These are phyloP conservation scores for Pulveroboletus sp. DNA, from an alignment of 768 basidiomycete genomes.

Conservation along the genomic window DNA sequence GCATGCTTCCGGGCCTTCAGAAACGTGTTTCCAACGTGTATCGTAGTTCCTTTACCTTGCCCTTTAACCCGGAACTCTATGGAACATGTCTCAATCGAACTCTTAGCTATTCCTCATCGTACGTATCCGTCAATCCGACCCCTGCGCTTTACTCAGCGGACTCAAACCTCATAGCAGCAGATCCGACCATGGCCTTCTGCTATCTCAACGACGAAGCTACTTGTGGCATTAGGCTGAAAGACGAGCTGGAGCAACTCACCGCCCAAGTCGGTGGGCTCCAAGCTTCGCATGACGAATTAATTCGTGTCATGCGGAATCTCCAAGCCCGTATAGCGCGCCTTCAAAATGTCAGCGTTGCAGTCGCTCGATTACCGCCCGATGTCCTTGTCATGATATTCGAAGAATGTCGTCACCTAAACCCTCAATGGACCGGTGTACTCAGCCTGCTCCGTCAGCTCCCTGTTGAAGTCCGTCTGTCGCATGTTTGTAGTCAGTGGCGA, in stretches of 20 bases:
- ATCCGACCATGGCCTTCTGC: slow-evolving; percentile 20
- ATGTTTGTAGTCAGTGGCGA: slow-evolving; percentile 34
- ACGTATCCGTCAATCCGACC: slow-evolving; percentile 4
- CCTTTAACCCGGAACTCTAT: slow-evolving; percentile 25
- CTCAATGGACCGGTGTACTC: slow-evolving; percentile 31
- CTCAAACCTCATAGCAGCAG: slow-evolving; percentile 2
- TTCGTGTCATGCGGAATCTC: slow-evolving; percentile 23
- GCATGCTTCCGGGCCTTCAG: slow-evolving; percentile 9
- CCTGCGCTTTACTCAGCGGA: slow-evolving; percentile 3
- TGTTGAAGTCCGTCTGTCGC: slow-evolving; percentile 31
- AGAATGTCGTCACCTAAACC: slow-evolving; percentile 28
- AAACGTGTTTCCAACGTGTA: slow-evolving; percentile 31
- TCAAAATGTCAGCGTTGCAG: slow-evolving; percentile 27
- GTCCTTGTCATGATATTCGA: slow-evolving; percentile 31
- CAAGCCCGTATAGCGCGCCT: slow-evolving; percentile 29
- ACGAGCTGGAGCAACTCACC: slow-evolving; percentile 27
- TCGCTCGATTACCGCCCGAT: slow-evolving; percentile 29
- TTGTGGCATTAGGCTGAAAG: slow-evolving; percentile 2
- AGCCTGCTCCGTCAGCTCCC: slow-evolving; percentile 31
- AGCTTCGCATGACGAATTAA: slow-evolving; percentile 27
- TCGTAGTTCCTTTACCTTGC: slow-evolving; percentile 12
- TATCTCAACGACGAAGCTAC: slow-evolving; percentile 20
- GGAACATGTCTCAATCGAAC: slow-evolving; percentile 19
- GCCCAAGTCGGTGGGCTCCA: slow-evolving; percentile 25
- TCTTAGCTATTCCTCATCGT: slow-evolving; percentile 19